Percentiles rank a stretch among this genome's conserved stretches.
These are phyloP conservation scores for Pistacia vera DNA, from an alignment of 345 rosid species.

Conservation along the genomic window DNA sequence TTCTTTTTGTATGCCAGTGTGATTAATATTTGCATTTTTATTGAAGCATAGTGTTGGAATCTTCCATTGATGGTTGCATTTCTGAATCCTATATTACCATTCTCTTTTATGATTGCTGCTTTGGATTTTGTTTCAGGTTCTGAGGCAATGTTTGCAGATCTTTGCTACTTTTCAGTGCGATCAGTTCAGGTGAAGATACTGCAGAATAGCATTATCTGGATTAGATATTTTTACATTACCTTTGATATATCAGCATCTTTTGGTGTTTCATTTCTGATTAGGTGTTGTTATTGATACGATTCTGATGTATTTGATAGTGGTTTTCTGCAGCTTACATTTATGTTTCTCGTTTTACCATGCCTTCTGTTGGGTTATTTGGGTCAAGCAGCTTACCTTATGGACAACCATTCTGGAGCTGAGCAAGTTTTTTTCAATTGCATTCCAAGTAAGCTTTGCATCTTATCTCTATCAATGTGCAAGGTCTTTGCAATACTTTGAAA, in stretches of 20 bases:
- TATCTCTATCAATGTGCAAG: conserved; percentile 4
- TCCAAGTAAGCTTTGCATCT: conserved; percentile 68
- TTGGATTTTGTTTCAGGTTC: conserved; percentile 63
- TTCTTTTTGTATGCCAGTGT: not conserved
- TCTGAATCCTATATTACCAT: conserved; percentile 2
- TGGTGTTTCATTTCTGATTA: conserved; percentile 11
- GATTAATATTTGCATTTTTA: not conserved
- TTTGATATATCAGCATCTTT: not conserved
- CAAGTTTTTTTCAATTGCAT: conserved; percentile 86
- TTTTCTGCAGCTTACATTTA: conserved; percentile 93
- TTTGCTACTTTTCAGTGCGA: conserved; percentile 94
- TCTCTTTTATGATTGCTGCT: conserved; percentile 18
- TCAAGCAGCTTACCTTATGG: conserved; percentile 96
- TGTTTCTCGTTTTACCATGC: conserved; percentile 94
- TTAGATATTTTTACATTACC: conserved; percentile 5
- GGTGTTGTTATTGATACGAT: conserved; percentile 16
- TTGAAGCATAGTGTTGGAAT: conserved; percentile 8
- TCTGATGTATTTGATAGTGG: conserved; percentile 42
- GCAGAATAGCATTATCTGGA: conserved; percentile 21
- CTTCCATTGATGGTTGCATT: conserved; percentile 5
- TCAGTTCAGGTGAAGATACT: conserved; percentile 84
- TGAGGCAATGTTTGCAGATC: conserved; percentile 99
- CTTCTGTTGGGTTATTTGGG: conserved; percentile 97
- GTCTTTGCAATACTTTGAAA: not conserved
- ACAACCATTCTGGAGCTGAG: conserved; percentile 52